A percentile compares a stretch with the other conserved stretches of the same genome.
Evolutionary conservation across 805 yeast genomes (phyloP).

Genomic region (Ogataea nitratoaversa): DNA sequence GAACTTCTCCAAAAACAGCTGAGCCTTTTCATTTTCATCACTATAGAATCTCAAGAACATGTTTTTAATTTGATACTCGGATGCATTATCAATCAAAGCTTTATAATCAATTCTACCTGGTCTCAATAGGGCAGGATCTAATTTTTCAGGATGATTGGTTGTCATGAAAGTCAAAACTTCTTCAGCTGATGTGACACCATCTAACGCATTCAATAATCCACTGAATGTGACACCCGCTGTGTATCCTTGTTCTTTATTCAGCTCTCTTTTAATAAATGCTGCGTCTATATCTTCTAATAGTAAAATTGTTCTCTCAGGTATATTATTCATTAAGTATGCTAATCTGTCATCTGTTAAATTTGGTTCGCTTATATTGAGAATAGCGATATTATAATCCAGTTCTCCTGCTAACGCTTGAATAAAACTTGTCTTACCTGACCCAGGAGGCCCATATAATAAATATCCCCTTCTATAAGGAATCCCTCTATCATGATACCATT

Average conservation of each 20-base stretch:
- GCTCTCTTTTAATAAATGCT: conserved; percentile 82
- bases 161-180: conserved; percentile 97
- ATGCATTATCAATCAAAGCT: conserved; percentile 81
- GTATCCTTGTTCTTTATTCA: conserved; percentile 71
- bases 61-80: conserved; percentile 66
- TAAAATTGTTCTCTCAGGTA: conserved; percentile 83
- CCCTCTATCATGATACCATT: conserved; percentile 95
- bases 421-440: conserved; percentile 92
- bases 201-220: conserved; percentile 88
- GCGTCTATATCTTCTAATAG: conserved; percentile 93
- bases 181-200: conserved; percentile 97
- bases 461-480: conserved; percentile 97
- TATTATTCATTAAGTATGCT: conserved; percentile 93
- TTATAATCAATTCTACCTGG: conserved; percentile 94
- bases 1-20: conserved; percentile 45
- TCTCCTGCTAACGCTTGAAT: conserved; percentile 97
- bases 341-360: conserved; percentile 92
- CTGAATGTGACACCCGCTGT: conserved; percentile 91
- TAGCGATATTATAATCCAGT: conserved; percentile 91
- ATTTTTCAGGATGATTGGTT: conserved; percentile 90
- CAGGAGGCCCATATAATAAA: conserved; percentile 93
- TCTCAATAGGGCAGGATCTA: conserved; percentile 89
- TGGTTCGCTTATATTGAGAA: conserved; percentile 83
- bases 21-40: conserved; percentile 48
- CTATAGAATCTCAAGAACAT: conserved; percentile 91